A percentile compares a stretch with the other conserved stretches of the same genome.
These are phyloP conservation scores for Forsythia viridissima DNA, from an alignment of 257 asterid genomes.

Conservation along the genomic window DNA sequence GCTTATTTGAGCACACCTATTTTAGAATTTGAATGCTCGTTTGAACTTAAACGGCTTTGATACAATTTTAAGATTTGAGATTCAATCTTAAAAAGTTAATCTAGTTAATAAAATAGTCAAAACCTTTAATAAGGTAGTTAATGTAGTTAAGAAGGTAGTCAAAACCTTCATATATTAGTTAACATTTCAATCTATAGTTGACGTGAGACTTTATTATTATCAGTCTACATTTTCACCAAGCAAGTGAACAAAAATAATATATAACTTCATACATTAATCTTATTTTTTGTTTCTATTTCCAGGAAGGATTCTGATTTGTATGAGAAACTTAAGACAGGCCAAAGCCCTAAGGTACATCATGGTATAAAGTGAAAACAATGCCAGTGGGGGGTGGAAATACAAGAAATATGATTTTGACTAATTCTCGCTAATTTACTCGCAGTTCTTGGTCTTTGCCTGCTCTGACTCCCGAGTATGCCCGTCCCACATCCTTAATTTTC, in stretches of 20 bases:
- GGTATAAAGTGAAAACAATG: background rate
- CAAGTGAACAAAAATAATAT: too few species aligned
- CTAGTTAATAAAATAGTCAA: too few species aligned
- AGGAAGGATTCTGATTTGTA: conserved; percentile 45
- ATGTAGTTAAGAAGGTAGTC: too few species aligned
- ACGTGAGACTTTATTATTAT: too few species aligned
- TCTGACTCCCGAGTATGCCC: conserved; percentile 71
- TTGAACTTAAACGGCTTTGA: too few species aligned
- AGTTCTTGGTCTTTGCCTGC: conserved; percentile 69
- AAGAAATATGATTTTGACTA: background rate
- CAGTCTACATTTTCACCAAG: background rate
- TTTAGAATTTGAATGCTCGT: too few species aligned
- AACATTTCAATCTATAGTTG: too few species aligned
- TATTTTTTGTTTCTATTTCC: background rate
- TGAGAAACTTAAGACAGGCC: conserved; percentile 37
- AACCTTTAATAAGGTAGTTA: too few species aligned
- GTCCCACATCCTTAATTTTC: conserved; percentile 49
- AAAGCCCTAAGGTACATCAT: conserved; percentile 49
- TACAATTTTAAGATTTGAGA: too few species aligned
- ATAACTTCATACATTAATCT: background rate
- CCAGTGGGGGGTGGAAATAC: background rate
- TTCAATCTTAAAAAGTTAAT: too few species aligned
- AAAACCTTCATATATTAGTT: too few species aligned
- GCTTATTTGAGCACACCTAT: too few species aligned
- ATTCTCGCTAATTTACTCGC: background rate